Evolutionary conservation across 108 stramenopile genomes (phyloP).

Genomic region (Bacterosira constricta): DNA sequence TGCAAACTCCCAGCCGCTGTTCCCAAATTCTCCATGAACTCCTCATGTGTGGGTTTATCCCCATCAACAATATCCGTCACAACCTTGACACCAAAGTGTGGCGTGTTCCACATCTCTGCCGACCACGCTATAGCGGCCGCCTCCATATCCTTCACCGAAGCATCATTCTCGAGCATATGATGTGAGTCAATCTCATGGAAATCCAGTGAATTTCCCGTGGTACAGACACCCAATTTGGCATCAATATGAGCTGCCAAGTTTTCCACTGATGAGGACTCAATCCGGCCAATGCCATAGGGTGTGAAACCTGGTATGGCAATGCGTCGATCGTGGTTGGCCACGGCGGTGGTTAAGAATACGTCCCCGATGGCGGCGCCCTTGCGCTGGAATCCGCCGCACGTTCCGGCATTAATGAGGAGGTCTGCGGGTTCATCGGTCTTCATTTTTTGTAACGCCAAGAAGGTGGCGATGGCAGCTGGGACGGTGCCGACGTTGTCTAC

Average conservation of each 20-base stretch:
- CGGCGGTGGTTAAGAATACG: conserved; percentile 87
- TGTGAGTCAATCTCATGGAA: conserved; percentile 76
- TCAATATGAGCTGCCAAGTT: conserved; percentile 56
- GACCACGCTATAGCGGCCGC: conserved; percentile 94
- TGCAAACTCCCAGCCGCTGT: conserved; percentile 91
- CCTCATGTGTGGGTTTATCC: conserved; percentile 86
- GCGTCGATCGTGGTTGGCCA: conserved; percentile 95
- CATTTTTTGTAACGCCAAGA: conserved; percentile 73
- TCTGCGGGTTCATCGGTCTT: conserved; percentile 50
- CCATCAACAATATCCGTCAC: conserved; percentile 97
- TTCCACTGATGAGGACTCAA: conserved; percentile 55
- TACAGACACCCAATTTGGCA: conserved; percentile 88
- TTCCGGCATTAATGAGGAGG: conserved; percentile 94
- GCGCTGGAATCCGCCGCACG: conserved; percentile 93
- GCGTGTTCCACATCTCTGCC: conserved; percentile 70
- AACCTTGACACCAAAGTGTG: conserved; percentile 95
- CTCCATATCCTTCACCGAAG: conserved; percentile 97
- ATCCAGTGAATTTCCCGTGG: conserved; percentile 94
- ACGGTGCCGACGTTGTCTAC: conserved; percentile 97
- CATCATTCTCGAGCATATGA: conserved; percentile 84
- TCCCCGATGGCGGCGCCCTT: conserved; percentile 92
- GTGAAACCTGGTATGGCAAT: conserved; percentile 95
- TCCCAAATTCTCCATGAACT: conserved; percentile 93
- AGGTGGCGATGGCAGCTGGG: conserved; percentile 80
- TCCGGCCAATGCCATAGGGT: conserved; percentile 81